Evolutionary conservation across 78 protist species (phyloP), one percentile per base, ranked within the genome.

Genomic region (Dictyostelium firmibasis): DNA sequence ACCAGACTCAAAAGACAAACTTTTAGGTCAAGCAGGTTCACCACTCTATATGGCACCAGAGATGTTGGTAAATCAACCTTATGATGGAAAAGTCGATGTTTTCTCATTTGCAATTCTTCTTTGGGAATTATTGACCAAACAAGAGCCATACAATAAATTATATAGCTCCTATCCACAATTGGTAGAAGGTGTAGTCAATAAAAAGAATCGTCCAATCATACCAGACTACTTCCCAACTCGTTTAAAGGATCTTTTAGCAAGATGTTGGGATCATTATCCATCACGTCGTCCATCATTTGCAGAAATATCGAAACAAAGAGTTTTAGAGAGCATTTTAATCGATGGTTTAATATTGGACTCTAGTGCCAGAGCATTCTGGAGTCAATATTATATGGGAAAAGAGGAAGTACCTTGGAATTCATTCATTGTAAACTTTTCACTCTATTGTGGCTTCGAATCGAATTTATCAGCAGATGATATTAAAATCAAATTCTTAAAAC

Each of bases 1-100:
- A 72, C 43, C 31, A 27, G 86, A 81, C 16, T 44, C 70, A 0
- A 70, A 53, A 29, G n/a, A 87, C 1, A 79, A 44, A 27, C 35
- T 67, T 11, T 67, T 67, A 1, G 97, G 97, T 36, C 91, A 93
- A 75, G 96, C 96, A 1, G 97, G 97, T 53, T 89, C 97, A 38
- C 94, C 94, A n/a, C 60, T 89, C 1, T 94, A 94, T 23, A 94
- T 94, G 97, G 89, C 94, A 18, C 93, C 95, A 44, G 91, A 94
- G 79, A 94, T 94, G 95, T 33, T 94, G 6, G 16, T 81, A 3
- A 91, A 88, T 14, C 38, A 77, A 72, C 94, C 83, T 11, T 86
- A 89, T 9, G 97, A 94, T 69, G 97, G 89, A 6, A 94, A 94
- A 70, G 67, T 76, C 35, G 97, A 94, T 94, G 89, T 94, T 23